Percentiles rank a stretch among this genome's conserved stretches.
Conservation (phyloP, 805 yeast species). For the Lipomyces kockii region DNA sequence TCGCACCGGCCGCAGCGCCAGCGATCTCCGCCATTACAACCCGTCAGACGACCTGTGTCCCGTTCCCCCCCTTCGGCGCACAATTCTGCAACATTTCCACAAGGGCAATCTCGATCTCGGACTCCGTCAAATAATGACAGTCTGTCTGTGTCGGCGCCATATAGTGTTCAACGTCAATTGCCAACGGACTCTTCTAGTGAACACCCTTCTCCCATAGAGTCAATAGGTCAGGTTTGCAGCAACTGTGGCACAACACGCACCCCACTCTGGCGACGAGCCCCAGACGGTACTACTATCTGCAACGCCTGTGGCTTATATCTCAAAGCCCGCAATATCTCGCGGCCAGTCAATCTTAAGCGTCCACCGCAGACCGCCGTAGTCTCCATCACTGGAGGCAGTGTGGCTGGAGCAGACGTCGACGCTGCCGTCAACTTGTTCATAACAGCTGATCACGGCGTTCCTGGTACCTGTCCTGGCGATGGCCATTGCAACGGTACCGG, state of each 20-base stretch:
- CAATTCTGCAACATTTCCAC: not conserved
- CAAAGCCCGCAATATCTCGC: constrained; percentile 61
- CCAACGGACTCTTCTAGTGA: constrained; percentile 2
- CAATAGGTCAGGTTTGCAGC: constrained; percentile 62
- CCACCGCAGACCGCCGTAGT: constrained; percentile 42
- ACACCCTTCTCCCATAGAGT: not conserved
- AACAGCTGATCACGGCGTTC: constrained; percentile 16
- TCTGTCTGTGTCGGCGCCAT: not conserved
- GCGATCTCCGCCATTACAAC: not conserved
- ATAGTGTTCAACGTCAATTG: not conserved
- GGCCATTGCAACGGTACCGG: constrained; percentile 90
- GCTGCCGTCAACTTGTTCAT: constrained; percentile 11
- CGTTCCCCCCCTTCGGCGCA: not conserved
- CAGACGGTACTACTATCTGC: constrained; percentile 88
- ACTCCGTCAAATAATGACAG: not conserved
- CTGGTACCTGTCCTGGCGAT: constrained; percentile 71
- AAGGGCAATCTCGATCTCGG: constrained; percentile 1
- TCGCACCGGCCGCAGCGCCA: not conserved
- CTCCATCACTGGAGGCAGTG: constrained; percentile 12
- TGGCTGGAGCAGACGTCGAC: constrained; percentile 13
- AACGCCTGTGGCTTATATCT: constrained; percentile 92
- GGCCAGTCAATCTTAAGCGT: constrained; percentile 69
- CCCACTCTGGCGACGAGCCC: constrained; percentile 93
- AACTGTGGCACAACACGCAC: constrained; percentile 92
- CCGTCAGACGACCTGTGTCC: not conserved